Evolutionary conservation across 2,329 filamentous ascomycete genomes (phyloP).

Genomic region (Penicillium sp.): DNA sequence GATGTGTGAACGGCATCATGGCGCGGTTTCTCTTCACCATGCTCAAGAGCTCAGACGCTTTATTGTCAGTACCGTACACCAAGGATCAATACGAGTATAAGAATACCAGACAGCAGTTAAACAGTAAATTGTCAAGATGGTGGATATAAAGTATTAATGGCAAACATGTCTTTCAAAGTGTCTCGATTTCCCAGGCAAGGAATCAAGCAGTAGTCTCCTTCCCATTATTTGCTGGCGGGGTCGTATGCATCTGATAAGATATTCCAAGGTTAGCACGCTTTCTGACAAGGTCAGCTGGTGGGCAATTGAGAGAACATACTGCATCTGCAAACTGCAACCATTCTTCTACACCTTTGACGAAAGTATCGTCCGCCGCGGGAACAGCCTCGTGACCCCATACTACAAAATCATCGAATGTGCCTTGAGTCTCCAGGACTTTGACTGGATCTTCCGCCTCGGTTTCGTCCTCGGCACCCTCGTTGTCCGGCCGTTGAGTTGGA

Average conservation of each 20-base stretch:
- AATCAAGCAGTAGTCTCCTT: slow-evolving; percentile 6
- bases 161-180: neutral
- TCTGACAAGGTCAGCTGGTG: neutral
- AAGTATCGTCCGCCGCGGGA: slow-evolving; percentile 68
- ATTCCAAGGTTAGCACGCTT: slow-evolving; percentile 5
- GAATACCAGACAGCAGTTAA: neutral
- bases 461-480: slow-evolving; percentile 50
- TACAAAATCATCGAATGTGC: slow-evolving; percentile 71
- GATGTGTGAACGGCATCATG: neutral
- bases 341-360: slow-evolving; percentile 74
- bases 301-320: slow-evolving; percentile 48
- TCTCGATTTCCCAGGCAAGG: neutral
- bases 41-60: neutral
- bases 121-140: neutral
- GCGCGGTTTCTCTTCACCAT: neutral
- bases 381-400: slow-evolving; percentile 81
- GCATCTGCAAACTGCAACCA: slow-evolving; percentile 75
- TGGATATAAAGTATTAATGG: neutral
- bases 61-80: neutral
- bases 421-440: slow-evolving; percentile 62
- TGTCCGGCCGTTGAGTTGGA: slow-evolving; percentile 32
- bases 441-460: slow-evolving; percentile 53
- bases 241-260: slow-evolving; percentile 31
- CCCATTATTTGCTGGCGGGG: slow-evolving; percentile 2
- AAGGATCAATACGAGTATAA: neutral